Evolutionary conservation across 208 protist genomes (phyloP).

Genomic region (Trypanosomatidae sp.): DNA sequence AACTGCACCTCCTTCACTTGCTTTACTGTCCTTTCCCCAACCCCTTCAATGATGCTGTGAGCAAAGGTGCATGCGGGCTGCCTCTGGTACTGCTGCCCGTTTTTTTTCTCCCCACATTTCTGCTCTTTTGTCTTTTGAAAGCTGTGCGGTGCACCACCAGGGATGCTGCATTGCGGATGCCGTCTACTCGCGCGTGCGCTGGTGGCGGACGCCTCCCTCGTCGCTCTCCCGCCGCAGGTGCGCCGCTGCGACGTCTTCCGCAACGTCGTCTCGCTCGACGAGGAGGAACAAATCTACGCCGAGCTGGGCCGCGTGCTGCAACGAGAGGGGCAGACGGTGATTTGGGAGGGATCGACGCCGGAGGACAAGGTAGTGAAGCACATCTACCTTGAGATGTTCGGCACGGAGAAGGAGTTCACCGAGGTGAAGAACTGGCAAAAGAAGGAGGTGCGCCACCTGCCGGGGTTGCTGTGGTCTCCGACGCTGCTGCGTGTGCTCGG

Average conservation of each 20-base stretch:
- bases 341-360: slow-evolving; percentile 45
- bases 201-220: slow-evolving; percentile 49
- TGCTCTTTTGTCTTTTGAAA: not conserved
- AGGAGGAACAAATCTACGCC: slow-evolving; percentile 70
- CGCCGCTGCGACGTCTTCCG: slow-evolving; percentile 67
- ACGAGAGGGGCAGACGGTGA: slow-evolving; percentile 58
- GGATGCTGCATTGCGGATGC: slow-evolving; percentile 16
- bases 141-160: not conserved
- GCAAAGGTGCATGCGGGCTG: too few species aligned
- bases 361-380: slow-evolving; percentile 69
- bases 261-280: slow-evolving; percentile 59
- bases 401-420: slow-evolving; percentile 66
- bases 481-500: slow-evolving; percentile 56
- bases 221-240: slow-evolving; percentile 57
- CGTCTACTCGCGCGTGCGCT: slow-evolving; percentile 14
- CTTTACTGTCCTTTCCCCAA: too few species aligned
- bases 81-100: too few species aligned
- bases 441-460: slow-evolving; percentile 65
- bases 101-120: too few species aligned
- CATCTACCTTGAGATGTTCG: slow-evolving; percentile 84
- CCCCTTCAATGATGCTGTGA: too few species aligned
- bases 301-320: slow-evolving; percentile 65
- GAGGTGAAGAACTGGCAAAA: slow-evolving; percentile 74
- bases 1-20: too few species aligned
- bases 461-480: slow-evolving; percentile 77